A percentile compares a stretch with the other conserved stretches of the same genome.
phyloP scores from a whole-genome alignment of 768 basidiomycete genomes.

The Royoungia palumana region DNA sequence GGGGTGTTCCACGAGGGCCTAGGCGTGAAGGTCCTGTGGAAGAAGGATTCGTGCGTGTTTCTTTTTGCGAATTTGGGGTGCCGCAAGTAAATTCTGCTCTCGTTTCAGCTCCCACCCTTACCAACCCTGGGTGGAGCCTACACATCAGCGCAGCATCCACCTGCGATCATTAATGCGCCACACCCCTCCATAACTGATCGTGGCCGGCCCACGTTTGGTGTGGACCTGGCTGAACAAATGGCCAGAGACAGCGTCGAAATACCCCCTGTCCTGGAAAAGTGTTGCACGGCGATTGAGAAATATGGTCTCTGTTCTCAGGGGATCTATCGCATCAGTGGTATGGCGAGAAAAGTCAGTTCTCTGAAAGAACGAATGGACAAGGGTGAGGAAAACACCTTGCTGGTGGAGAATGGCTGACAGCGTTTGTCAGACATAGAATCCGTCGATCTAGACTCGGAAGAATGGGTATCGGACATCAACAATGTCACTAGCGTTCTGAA shows the following conservation, averaged over 20 bases:
- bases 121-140: constrained; percentile 39
- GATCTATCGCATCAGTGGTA: constrained; percentile 92
- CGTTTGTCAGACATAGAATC: constrained; percentile 68
- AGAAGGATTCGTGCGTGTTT: constrained; percentile 84
- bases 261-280: constrained; percentile 83
- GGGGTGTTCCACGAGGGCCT: constrained; percentile 63
- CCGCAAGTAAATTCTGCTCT: constrained; percentile 4
- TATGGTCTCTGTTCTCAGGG: constrained; percentile 82
- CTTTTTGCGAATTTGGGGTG: neutral
- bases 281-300: constrained; percentile 88
- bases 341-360: constrained; percentile 78
- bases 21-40: constrained; percentile 86
- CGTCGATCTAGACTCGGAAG: constrained; percentile 82
- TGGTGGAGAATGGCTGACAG: constrained; percentile 20
- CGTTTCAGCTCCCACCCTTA: constrained; percentile 58
- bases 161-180: constrained; percentile 25
- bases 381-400: constrained; percentile 44
- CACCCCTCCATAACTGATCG: constrained; percentile 46
- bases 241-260: constrained; percentile 86
- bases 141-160: constrained; percentile 24
- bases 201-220: constrained; percentile 83
- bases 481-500: constrained; percentile 93
- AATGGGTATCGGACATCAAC: constrained; percentile 94
- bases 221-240: constrained; percentile 93
- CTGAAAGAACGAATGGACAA: constrained; percentile 83